Percentiles rank a stretch among this genome's conserved stretches.
phyloP scores from a whole-genome alignment of 2,329 filamentous ascomycete species.

The Ophiostoma himal-ulmi region DNA sequence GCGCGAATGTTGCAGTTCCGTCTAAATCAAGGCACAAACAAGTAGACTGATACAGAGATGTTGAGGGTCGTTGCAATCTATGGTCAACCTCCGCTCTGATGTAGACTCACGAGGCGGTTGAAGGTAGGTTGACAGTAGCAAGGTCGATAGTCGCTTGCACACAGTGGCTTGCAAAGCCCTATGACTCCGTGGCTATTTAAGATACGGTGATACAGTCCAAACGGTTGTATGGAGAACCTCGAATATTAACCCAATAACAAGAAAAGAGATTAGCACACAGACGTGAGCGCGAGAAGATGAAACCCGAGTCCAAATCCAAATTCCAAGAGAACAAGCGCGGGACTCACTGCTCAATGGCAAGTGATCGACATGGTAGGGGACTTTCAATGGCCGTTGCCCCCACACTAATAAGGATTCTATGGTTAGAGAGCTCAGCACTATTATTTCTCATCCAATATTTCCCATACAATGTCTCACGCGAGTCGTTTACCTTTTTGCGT shows the following conservation, averaged over 20 bases:
- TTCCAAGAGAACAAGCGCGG: no score
- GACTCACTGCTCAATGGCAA: background rate
- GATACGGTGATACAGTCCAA: background rate
- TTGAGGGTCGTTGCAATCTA: no score
- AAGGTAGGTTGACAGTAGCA: no score
- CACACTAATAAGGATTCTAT: background rate
- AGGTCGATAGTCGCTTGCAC: background rate
- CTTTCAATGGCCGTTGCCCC: background rate
- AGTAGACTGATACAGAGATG: no score
- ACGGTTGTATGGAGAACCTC: background rate
- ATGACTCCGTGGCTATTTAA: background rate
- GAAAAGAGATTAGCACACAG: background rate
- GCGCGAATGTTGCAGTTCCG: no score
- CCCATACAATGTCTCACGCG: background rate
- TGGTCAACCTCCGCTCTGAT: no score
- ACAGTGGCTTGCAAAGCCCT: background rate
- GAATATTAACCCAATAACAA: background rate
- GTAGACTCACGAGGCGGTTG: no score
- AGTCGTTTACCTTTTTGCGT: background rate
- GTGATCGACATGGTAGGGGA: slow-evolving; percentile 4
- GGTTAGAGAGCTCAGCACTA: background rate
- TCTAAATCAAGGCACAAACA: no score
- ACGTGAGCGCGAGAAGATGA: background rate
- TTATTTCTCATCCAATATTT: background rate
- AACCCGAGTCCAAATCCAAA: no score